These are phyloP conservation scores for Scalesia atractyloides DNA, from an alignment of 129 eudicot species.

Conservation along the genomic window DNA sequence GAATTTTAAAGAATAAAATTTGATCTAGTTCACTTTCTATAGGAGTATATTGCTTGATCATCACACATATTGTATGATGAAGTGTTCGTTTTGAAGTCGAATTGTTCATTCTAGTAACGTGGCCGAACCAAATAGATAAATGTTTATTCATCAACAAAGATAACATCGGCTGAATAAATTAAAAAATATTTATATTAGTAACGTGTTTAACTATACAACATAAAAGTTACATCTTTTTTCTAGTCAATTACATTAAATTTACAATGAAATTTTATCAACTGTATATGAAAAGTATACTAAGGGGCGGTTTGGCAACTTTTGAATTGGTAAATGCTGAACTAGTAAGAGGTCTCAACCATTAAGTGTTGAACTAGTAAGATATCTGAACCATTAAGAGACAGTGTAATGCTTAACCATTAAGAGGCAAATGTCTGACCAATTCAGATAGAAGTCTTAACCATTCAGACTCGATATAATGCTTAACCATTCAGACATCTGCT, in stretches of 20 bases:
- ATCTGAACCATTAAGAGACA: no score
- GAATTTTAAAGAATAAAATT: background rate
- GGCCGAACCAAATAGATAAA: background rate
- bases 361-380: no score
- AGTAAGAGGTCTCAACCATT: no score
- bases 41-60: background rate
- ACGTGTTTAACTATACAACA: background rate
- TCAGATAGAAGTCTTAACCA: no score
- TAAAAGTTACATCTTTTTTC: background rate
- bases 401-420: no score
- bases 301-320: no score
- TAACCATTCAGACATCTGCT: no score
- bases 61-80: constrained; percentile 20
- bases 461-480: no score
- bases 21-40: background rate
- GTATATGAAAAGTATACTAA: no score
- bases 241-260: background rate
- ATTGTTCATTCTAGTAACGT: constrained; percentile 6
- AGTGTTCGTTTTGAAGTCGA: constrained; percentile 6
- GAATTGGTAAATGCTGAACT: no score
- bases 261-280: no score
- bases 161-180: background rate
- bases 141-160: background rate
- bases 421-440: no score
- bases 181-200: background rate